Conservation (phyloP, 768 basidiomycete species). For the Gloeophyllum trabeum region DNA sequence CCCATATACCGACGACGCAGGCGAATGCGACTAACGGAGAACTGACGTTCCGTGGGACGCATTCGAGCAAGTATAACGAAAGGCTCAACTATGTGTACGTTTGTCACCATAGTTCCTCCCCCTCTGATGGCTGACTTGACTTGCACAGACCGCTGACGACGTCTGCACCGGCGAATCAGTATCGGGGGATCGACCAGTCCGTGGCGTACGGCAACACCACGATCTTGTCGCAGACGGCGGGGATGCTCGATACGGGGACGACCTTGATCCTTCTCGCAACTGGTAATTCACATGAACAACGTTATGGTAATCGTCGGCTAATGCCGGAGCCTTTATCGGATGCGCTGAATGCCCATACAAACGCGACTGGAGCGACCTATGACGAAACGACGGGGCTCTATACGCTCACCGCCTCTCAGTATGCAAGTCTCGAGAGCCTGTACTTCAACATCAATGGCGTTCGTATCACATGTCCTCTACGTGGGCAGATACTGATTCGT, state of each 20-base stretch:
- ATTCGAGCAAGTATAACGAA: conserved; percentile 32
- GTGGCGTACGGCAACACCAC: conserved; percentile 15
- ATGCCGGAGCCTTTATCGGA: conserved; percentile 7
- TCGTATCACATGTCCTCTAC: neutral
- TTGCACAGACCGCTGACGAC: conserved; percentile 23
- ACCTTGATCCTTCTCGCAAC: conserved; percentile 14
- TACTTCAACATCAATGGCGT: conserved; percentile 15
- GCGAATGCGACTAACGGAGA: conserved; percentile 6
- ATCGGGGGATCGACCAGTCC: conserved; percentile 21
- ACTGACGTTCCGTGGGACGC: conserved; percentile 26
- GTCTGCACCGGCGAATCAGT: conserved; percentile 12
- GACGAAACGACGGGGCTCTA: conserved; percentile 20
- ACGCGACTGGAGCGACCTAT: conserved; percentile 15
- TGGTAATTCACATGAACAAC: conserved; percentile 6
- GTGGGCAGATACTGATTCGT: neutral
- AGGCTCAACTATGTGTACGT: conserved; percentile 30
- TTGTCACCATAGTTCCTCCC: neutral
- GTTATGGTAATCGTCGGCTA: conserved; percentile 4
- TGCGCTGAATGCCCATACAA: conserved; percentile 12
- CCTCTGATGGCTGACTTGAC: conserved; percentile 1
- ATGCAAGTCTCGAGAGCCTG: conserved; percentile 13
- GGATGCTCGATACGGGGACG: conserved; percentile 23
- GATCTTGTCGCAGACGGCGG: conserved; percentile 15
- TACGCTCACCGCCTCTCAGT: conserved; percentile 15
- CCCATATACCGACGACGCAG: conserved; percentile 3